Conservation (phyloP, 1,139 yeast species). For the Taiozyma sp. region DNA sequence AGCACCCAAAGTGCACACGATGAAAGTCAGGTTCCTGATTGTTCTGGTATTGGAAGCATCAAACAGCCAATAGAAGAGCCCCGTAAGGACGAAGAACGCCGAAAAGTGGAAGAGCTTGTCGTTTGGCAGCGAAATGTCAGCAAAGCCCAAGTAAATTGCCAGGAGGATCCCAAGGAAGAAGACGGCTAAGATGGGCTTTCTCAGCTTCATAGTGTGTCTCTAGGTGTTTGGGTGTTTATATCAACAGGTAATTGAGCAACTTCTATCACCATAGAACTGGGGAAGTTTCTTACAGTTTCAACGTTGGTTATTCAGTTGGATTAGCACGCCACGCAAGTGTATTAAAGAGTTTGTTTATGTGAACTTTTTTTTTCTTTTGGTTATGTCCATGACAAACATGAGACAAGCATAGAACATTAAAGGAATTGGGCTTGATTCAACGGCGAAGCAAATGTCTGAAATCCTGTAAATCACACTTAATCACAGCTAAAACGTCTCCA, state of each 20-base stretch:
- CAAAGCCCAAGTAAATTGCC: constrained; percentile 38
- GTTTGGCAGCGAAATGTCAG: constrained; percentile 39
- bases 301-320: too few relatives aligned
- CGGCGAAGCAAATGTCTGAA: too few relatives aligned
- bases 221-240: neutral
- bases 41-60: constrained; percentile 32
- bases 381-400: too few relatives aligned
- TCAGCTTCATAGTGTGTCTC: constrained; percentile 16
- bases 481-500: too few relatives aligned
- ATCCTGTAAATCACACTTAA: too few relatives aligned
- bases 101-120: constrained; percentile 50
- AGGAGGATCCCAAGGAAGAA: constrained; percentile 23
- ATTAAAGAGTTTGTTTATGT: too few relatives aligned
- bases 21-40: constrained; percentile 34
- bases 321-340: neutral
- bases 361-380: too few relatives aligned
- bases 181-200: constrained; percentile 19
- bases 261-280: neutral
- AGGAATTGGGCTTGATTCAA: too few relatives aligned
- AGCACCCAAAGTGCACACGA: constrained; percentile 41
- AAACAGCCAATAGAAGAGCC: constrained; percentile 44
- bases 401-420: too few relatives aligned
- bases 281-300: neutral
- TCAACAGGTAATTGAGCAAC: neutral
- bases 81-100: constrained; percentile 44